Conservation (phyloP, 2,329 filamentous ascomycete genomes). For the Ophiocordyceps polyrhachis-furcata region DNA sequence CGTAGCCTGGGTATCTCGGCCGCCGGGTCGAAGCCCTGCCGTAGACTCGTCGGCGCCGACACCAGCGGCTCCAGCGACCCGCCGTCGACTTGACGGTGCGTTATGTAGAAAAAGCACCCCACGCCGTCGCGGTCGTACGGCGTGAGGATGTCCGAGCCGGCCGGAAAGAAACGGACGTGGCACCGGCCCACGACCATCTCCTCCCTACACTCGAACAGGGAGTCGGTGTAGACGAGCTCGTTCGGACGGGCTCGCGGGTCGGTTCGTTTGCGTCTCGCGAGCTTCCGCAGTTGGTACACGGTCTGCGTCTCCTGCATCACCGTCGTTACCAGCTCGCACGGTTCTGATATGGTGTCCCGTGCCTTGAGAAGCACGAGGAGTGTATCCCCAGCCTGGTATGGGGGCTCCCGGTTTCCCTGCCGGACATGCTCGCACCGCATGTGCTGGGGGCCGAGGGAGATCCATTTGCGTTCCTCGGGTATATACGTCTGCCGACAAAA, state of each 20-base stretch:
- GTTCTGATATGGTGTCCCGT: slow-evolving; percentile 27
- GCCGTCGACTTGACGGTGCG: slow-evolving; percentile 12
- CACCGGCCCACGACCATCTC: slow-evolving; percentile 35
- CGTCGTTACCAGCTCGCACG: slow-evolving; percentile 34
- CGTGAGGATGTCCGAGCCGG: slow-evolving; percentile 26
- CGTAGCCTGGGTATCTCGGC: slow-evolving; percentile 21
- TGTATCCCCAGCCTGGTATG: slow-evolving; percentile 37
- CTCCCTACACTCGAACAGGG: slow-evolving; percentile 17
- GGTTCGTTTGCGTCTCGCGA: slow-evolving; percentile 29
- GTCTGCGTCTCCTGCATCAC: slow-evolving; percentile 5
- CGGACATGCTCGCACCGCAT: slow-evolving; percentile 28
- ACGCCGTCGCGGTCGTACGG: slow-evolving; percentile 49
- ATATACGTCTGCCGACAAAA: slow-evolving; percentile 57
- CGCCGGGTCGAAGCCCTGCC: slow-evolving; percentile 35
- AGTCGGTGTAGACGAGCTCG: slow-evolving; percentile 37
- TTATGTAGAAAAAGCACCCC: slow-evolving; percentile 49
- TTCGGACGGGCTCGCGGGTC: slow-evolving; percentile 28
- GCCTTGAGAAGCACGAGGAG: slow-evolving; percentile 26
- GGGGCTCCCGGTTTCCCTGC: slow-evolving; percentile 3
- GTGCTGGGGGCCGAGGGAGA: slow-evolving; percentile 35
- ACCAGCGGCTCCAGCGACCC: slow-evolving; percentile 14
- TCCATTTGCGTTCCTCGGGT: slow-evolving; percentile 39
- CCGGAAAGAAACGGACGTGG: slow-evolving; percentile 34
- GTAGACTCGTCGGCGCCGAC: slow-evolving; percentile 17
- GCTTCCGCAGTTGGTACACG: slow-evolving; percentile 24